Evolutionary conservation across 768 basidiomycete genomes (phyloP).

Genomic region (Lactifluus hygrophoroides): DNA sequence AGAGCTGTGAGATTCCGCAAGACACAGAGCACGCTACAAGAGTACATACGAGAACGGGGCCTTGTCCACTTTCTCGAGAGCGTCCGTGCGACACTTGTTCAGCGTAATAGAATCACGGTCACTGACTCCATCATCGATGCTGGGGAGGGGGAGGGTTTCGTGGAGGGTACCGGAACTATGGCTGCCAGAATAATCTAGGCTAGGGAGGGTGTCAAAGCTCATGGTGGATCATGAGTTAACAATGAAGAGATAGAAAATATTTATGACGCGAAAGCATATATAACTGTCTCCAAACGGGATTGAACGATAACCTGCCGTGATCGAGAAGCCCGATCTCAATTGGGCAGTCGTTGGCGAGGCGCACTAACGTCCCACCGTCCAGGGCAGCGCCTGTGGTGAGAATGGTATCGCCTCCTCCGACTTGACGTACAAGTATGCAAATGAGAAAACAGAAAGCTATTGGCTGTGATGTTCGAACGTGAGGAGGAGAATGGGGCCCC

Average conservation of each 20-base stretch:
- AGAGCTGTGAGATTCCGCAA: neutral
- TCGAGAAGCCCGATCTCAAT: neutral
- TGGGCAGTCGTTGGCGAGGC: neutral
- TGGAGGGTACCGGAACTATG: neutral
- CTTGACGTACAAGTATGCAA: neutral
- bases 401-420: neutral
- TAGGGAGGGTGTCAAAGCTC: slow-evolving; percentile 8
- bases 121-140: neutral
- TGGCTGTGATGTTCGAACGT: neutral
- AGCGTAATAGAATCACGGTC: slow-evolving; percentile 25
- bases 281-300: neutral
- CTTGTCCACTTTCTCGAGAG: slow-evolving; percentile 81
- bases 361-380: slow-evolving; percentile 3
- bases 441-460: neutral
- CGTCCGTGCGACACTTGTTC: slow-evolving; percentile 67
- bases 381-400: neutral
- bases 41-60: slow-evolving; percentile 68
- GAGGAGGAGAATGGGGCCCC: neutral
- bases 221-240: slow-evolving; percentile 1
- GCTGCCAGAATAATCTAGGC: neutral
- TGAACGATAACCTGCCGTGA: slow-evolving; percentile 4
- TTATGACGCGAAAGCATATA: neutral
- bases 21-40: neutral
- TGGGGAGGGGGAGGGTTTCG: neutral
- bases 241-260: neutral